These are phyloP conservation scores for Agapanthus africanus DNA, from an alignment of 106 monocot genomes.

Conservation along the genomic window DNA sequence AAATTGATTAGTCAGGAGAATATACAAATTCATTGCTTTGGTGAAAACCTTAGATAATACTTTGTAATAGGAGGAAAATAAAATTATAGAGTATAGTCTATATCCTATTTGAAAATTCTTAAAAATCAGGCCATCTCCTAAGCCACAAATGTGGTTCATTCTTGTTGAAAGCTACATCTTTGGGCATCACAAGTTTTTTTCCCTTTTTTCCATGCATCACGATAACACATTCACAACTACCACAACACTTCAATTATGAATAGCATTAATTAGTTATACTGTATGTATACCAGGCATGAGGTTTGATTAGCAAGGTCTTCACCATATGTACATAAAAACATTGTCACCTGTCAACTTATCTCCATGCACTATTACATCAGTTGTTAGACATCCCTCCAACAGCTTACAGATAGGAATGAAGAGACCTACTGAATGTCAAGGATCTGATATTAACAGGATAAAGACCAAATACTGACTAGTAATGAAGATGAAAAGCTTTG, in stretches of 20 bases:
- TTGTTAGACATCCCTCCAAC: background rate
- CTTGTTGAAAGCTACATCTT: background rate
- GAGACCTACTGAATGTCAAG: background rate
- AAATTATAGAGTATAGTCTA: background rate
- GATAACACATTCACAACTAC: background rate
- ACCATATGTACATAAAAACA: background rate
- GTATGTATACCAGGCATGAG: background rate
- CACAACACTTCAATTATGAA: background rate
- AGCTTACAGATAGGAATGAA: conserved; percentile 2
- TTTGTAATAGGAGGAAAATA: background rate
- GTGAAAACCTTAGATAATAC: background rate
- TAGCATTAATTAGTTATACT: background rate
- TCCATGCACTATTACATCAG: background rate
- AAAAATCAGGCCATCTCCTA: too few species aligned
- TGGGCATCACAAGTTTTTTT: background rate
- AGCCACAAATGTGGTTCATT: background rate
- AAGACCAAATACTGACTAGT: background rate
- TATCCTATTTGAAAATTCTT: background rate
- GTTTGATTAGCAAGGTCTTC: background rate
- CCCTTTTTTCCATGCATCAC: background rate
- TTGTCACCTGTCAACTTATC: conserved; percentile 4
- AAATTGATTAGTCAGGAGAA: conserved; percentile 3
- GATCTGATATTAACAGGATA: background rate
- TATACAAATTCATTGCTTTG: background rate
- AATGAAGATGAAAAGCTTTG: background rate